Evolutionary conservation across 176 grass and related monocot genomes (phyloP).

Genomic region (Triticum dicoccoides): DNA sequence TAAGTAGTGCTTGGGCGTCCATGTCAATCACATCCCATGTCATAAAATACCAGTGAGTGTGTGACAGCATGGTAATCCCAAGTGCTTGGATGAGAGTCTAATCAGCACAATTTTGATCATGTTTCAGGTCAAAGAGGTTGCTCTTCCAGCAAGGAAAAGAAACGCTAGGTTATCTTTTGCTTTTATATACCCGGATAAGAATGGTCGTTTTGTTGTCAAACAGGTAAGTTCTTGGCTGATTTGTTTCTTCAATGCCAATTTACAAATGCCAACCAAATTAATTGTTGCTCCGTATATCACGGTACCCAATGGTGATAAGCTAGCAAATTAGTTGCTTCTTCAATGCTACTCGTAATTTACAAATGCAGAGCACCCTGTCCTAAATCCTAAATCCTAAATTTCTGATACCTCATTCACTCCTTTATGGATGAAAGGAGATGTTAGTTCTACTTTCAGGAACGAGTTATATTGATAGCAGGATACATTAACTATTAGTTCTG

Average conservation of each 20-base stretch:
- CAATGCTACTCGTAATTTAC: neutral
- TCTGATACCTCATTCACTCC: neutral
- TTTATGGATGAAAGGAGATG: neutral
- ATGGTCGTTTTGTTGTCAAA: slow-evolving; percentile 85
- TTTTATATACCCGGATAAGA: slow-evolving; percentile 92
- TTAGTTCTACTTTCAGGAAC: neutral
- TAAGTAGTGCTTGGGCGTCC: neutral
- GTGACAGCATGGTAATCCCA: no score
- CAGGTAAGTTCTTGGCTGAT: slow-evolving; percentile 41
- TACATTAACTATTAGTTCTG: neutral
- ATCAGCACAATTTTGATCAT: neutral
- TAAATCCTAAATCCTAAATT: neutral
- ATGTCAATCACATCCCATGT: neutral
- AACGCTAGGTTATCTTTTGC: slow-evolving; percentile 90
- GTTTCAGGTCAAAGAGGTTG: slow-evolving; percentile 94
- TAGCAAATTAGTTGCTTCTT: neutral
- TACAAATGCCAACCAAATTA: neutral
- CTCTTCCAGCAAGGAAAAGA: slow-evolving; percentile 87
- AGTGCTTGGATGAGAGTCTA: slow-evolving; percentile 20
- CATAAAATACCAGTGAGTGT: no score
- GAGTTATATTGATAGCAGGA: neutral
- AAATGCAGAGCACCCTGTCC: neutral
- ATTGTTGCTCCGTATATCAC: neutral
- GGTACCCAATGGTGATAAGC: neutral
- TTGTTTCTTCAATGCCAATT: slow-evolving; percentile 10